Evolutionary conservation across 2,329 filamentous ascomycete genomes (phyloP).

Genomic region (Juglanconis juglandina): DNA sequence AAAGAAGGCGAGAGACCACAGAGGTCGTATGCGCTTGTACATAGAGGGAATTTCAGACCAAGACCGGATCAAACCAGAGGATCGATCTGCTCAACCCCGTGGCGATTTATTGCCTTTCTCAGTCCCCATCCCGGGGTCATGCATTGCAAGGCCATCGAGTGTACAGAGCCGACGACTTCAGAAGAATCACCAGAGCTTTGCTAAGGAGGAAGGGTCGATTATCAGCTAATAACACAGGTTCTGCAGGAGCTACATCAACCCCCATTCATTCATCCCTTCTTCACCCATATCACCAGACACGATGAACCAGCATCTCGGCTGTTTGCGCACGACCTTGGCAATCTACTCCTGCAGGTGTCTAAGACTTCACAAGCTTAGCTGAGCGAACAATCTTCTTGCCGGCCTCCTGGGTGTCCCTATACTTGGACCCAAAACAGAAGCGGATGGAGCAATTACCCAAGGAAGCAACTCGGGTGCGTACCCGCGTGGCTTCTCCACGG

Average conservation of each 20-base stretch:
- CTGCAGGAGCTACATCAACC: too few species aligned
- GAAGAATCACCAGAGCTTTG: too few species aligned
- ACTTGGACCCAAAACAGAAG: background rate
- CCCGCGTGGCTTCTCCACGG: too few species aligned
- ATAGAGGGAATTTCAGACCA: background rate
- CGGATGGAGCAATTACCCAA: too few species aligned
- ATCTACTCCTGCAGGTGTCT: background rate
- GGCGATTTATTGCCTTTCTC: background rate
- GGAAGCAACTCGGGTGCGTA: too few species aligned
- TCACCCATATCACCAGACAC: background rate
- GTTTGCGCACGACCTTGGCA: background rate
- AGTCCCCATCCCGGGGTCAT: background rate
- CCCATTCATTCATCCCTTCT: too few species aligned
- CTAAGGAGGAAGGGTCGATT: too few species aligned
- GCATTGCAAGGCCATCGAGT: background rate
- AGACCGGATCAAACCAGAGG: background rate
- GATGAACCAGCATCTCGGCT: conserved; percentile 1
- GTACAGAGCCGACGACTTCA: background rate
- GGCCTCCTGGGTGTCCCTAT: background rate
- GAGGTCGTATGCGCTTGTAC: background rate
- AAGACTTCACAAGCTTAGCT: background rate
- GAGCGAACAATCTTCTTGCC: background rate
- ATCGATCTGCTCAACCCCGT: background rate
- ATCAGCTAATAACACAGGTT: too few species aligned
- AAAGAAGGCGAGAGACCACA: background rate